phyloP scores from a whole-genome alignment of 2,329 filamentous ascomycete species.

The Penicillium janthinellum region DNA sequence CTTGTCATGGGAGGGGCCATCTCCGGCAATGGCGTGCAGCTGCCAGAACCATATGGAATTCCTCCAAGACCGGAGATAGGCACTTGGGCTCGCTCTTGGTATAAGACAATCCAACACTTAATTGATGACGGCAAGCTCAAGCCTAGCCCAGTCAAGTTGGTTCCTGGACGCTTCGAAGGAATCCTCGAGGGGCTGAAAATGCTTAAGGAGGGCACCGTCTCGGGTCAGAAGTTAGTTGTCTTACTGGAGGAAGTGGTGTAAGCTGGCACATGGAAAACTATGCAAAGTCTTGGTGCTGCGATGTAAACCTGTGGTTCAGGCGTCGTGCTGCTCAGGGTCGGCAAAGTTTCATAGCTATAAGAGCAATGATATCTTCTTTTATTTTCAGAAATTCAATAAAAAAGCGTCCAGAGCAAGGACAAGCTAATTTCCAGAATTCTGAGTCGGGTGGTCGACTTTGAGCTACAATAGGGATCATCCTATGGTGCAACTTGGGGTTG shows the following conservation, averaged over 20 bases:
- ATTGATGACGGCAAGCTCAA: constrained; percentile 17
- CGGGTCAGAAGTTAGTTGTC: constrained; percentile 26
- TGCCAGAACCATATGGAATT: constrained; percentile 27
- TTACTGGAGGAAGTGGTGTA: not conserved
- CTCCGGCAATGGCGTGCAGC: constrained; percentile 23
- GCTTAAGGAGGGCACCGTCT: constrained; percentile 21
- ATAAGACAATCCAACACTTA: constrained; percentile 16
- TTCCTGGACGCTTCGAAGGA: constrained; percentile 20
- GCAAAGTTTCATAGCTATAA: no score
- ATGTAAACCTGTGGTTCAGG: no score
- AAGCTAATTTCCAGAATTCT: no score
- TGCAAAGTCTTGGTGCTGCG: no score
- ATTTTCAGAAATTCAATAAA: no score
- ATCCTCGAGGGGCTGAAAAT: constrained; percentile 20
- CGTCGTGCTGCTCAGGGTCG: no score
- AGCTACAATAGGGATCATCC: no score
- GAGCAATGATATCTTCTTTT: no score
- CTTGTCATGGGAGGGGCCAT: constrained; percentile 29
- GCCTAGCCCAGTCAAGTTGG: constrained; percentile 12
- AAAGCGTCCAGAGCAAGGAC: no score
- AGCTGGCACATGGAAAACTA: no score
- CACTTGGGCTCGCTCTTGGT: constrained; percentile 24
- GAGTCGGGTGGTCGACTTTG: no score
- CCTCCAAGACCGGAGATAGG: constrained; percentile 22
- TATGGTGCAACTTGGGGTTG: no score